Percentiles rank a stretch among this genome's conserved stretches.
Evolutionary conservation across 257 asterid species (phyloP).

Genomic region (Solanum ossicruentum): DNA sequence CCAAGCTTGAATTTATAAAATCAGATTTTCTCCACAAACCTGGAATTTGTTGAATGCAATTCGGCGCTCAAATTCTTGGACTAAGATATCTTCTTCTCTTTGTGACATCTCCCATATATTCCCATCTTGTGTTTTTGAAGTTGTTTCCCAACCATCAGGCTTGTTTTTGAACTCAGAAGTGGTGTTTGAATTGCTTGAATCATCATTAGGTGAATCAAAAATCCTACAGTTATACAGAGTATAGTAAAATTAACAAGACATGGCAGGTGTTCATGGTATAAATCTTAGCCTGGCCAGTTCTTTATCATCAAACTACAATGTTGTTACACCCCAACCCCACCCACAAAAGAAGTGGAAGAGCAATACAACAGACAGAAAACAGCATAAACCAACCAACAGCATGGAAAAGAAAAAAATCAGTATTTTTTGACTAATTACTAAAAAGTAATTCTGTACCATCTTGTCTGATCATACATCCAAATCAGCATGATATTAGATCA

Average conservation of each 20-base stretch:
- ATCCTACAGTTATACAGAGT: constrained; percentile 37
- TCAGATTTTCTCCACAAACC: constrained; percentile 24
- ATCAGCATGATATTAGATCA: background rate
- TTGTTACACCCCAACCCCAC: background rate
- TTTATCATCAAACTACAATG: background rate
- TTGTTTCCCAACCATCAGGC: constrained; percentile 95
- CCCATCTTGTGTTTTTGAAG: constrained; percentile 52
- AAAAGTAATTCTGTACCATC: background rate
- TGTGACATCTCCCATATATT: constrained; percentile 91
- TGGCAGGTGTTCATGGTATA: background rate
- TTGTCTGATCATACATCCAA: background rate
- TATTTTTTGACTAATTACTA: background rate
- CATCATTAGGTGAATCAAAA: constrained; percentile 56
- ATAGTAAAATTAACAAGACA: background rate
- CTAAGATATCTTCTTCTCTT: constrained; percentile 87
- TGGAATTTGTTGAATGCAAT: constrained; percentile 87
- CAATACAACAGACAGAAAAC: background rate
- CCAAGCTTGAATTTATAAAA: background rate
- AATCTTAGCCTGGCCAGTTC: background rate
- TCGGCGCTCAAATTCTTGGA: constrained; percentile 94
- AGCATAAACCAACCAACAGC: background rate
- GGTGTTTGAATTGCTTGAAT: constrained; percentile 26
- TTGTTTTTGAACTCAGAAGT: constrained; percentile 56
- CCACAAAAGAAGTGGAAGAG: background rate
- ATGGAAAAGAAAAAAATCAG: background rate